phyloP scores from a whole-genome alignment of 2,329 filamentous ascomycete species.

The Ophioceras dolichostomum region DNA sequence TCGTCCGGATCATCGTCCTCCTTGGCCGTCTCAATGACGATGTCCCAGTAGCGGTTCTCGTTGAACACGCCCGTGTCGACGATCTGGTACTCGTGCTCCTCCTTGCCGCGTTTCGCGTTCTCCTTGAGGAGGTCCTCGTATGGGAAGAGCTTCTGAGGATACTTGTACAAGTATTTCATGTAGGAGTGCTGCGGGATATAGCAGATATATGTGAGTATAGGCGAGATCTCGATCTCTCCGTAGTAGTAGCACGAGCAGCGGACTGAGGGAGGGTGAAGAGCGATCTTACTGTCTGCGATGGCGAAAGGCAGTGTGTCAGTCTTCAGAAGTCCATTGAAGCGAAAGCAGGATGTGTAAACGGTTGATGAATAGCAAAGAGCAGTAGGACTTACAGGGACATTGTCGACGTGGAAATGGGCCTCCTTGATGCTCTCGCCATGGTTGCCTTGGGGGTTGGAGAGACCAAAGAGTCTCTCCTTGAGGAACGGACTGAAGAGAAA shows the following conservation, averaged over 20 bases:
- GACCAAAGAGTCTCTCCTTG: constrained; percentile 87
- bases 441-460: constrained; percentile 94
- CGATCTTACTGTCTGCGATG: constrained; percentile 30
- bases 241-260: not conserved
- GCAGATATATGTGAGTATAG: constrained; percentile 7
- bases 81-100: constrained; percentile 83
- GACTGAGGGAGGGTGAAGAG: not conserved
- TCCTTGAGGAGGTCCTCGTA: constrained; percentile 81
- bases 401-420: constrained; percentile 91
- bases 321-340: constrained; percentile 4
- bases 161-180: constrained; percentile 99
- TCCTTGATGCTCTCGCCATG: constrained; percentile 97
- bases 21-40: constrained; percentile 92
- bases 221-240: too few species aligned
- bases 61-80: constrained; percentile 81
- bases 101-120: constrained; percentile 63
- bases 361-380: not conserved
- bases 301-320: constrained; percentile 12
- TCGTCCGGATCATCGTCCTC: constrained; percentile 87
- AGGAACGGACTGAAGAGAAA: constrained; percentile 81
- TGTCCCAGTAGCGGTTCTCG: constrained; percentile 90
- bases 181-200: constrained; percentile 74
- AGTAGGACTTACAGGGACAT: constrained; percentile 52
- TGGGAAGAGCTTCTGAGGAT: constrained; percentile 82
- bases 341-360: not conserved